Evolutionary conservation across 176 grass and related monocot genomes (phyloP).

Genomic region (Oryza punctata): DNA sequence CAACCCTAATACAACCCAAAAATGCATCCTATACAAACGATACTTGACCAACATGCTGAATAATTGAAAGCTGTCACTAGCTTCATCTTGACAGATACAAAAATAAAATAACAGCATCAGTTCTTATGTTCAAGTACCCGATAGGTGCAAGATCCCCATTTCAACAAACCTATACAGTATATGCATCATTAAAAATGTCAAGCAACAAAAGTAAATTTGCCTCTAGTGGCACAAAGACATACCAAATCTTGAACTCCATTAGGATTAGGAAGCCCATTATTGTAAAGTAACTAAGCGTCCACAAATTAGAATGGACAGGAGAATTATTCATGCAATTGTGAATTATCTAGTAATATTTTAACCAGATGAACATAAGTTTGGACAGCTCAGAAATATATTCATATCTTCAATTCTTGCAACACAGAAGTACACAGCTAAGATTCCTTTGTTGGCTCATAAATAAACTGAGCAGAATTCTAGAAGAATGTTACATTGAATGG

Average conservation of each 20-base stretch:
- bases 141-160: conserved; percentile 4
- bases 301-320: conserved; percentile 11
- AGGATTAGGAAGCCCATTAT: background rate
- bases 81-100: background rate
- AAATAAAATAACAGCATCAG: background rate
- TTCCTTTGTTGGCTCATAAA: conserved; percentile 24
- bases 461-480: conserved; percentile 14
- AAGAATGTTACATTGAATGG: conserved; percentile 2
- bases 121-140: background rate
- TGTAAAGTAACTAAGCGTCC: background rate
- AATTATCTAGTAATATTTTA: background rate
- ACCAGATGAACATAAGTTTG: background rate
- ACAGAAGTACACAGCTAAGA: conserved; percentile 16
- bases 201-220: background rate
- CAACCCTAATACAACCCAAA: too few relatives aligned
- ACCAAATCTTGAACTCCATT: background rate
- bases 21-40: too few relatives aligned
- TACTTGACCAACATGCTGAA: background rate
- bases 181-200: background rate
- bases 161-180: background rate
- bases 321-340: background rate
- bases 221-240: background rate
- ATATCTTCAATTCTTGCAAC: background rate
- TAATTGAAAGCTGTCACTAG: background rate
- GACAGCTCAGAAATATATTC: background rate